Evolutionary conservation across 768 basidiomycete species (phyloP).

Genomic region (Phanerodontia chrysosporium): DNA sequence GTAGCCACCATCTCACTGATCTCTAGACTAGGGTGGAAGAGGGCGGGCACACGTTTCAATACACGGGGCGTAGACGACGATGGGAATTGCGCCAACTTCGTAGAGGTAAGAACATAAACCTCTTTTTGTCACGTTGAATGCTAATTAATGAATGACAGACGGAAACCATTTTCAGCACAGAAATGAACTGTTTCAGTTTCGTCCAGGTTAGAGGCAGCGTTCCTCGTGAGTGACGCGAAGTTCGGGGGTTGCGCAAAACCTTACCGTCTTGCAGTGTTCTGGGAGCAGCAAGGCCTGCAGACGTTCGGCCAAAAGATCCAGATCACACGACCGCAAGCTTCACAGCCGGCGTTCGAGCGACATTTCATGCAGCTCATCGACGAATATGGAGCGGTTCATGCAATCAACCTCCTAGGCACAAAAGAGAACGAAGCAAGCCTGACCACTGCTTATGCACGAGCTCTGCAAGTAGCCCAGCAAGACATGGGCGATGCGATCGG

Average conservation of each 20-base stretch:
- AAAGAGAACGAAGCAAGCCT: conserved; percentile 91
- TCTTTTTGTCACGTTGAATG: too few relatives aligned
- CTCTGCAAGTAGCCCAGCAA: conserved; percentile 62
- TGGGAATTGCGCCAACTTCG: conserved; percentile 93
- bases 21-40: conserved; percentile 87
- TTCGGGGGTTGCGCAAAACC: too few relatives aligned
- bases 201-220: conserved; percentile 94
- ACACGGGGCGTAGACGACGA: conserved; percentile 95
- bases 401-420: conserved; percentile 85
- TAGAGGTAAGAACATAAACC: conserved; percentile 80
- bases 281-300: conserved; percentile 96
- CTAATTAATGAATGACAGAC: too few relatives aligned
- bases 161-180: conserved; percentile 84
- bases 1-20: conserved; percentile 78
- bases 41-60: conserved; percentile 96
- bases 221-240: conserved; percentile 63
- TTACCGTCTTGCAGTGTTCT: too few relatives aligned
- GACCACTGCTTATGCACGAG: conserved; percentile 77
- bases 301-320: conserved; percentile 94
- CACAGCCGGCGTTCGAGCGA: conserved; percentile 94
- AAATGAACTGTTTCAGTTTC: conserved; percentile 86
- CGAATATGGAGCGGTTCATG: conserved; percentile 82
- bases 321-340: conserved; percentile 91
- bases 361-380: conserved; percentile 86
- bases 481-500: conserved; percentile 64